Evolutionary conservation across 768 basidiomycete genomes (phyloP), one percentile per base, ranked within the genome.

Genomic region (Leccinum obscurum): DNA sequence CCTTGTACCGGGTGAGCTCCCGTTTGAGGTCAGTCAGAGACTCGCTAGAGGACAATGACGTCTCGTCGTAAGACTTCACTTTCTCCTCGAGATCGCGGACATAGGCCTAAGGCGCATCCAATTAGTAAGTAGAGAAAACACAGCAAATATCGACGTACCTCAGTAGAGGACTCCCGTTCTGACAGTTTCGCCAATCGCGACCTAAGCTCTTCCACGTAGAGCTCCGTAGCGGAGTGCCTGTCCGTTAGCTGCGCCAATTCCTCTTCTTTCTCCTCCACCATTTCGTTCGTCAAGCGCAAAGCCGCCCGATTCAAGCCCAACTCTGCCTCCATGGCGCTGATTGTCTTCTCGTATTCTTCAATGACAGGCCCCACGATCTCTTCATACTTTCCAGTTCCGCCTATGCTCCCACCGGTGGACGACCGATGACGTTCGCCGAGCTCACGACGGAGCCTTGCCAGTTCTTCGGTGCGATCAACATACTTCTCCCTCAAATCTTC

Each of bases 281-380:
- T 81, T 66, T 95, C 93, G 72, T 97, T 96, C 55, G 96, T 93
- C 68, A 94, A 89, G 54, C 90, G 78, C 71, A 97, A 77, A 20
- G 95, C 93, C 2, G 92, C 93, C 54, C 90, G 83, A 66, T 94
- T 94, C 57, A 95, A 79, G 64, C 84, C 91, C 56, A 97, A 80
- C 75, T 96, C 94, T 0, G 91, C 92, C 74, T 99, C 97, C 83
- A 99, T 90, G 3, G 93, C 89, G 46, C 87, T 84, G 64, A 98
- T 96, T 1, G 94, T 93, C 80, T 96, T 94, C 80, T 99, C 96
- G 75, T 99, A 99, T 77, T 98, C 95, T 76, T 97, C 92, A 55
- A 99, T 97, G 66, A 99, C 95, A 2, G 96, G 96, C 15, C 94
- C 95, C 22, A 98, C 95, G 63, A 91, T 94, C 75, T 93, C 93